Evolutionary conservation across 192 early-diverging fungal genomes (phyloP).

Genomic region (Coemansia aciculifera): DNA sequence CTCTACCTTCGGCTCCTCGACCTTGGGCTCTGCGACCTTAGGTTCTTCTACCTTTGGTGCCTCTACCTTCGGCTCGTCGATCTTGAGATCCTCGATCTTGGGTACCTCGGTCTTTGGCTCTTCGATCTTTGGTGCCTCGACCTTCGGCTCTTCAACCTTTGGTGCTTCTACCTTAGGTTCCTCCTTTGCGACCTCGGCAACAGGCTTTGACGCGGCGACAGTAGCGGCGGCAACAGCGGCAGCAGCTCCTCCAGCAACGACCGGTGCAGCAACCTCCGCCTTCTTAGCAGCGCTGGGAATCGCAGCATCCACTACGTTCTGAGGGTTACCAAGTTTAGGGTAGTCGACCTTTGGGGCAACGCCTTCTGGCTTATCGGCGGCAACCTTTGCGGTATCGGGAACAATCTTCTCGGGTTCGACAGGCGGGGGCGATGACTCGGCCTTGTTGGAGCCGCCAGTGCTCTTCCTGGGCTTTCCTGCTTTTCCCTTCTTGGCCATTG

Average conservation of each 20-base stretch:
- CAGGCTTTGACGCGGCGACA: not conserved
- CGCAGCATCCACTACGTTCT: slow-evolving; percentile 19
- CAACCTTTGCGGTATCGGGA: slow-evolving; percentile 7
- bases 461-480: slow-evolving; percentile 32
- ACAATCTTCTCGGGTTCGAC: slow-evolving; percentile 3
- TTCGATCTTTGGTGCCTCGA: slow-evolving; percentile 16
- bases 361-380: not conserved
- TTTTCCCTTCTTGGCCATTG: slow-evolving; percentile 40
- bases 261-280: slow-evolving; percentile 11
- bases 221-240: not conserved
- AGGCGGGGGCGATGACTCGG: slow-evolving; percentile 7
- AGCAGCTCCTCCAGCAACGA: not conserved
- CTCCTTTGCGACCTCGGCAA: slow-evolving; percentile 11
- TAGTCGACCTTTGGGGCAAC: not conserved
- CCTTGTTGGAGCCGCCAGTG: slow-evolving; percentile 7
- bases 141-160: slow-evolving; percentile 10
- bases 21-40: slow-evolving; percentile 14
- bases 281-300: slow-evolving; percentile 21
- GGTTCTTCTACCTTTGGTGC: slow-evolving; percentile 13
- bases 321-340: slow-evolving; percentile 19
- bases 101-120: slow-evolving; percentile 2
- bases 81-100: slow-evolving; percentile 7
- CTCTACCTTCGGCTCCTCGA: slow-evolving; percentile 13
- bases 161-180: slow-evolving; percentile 2
- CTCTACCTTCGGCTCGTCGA: not conserved